These are phyloP conservation scores for Leptoxyphium fumago DNA, from an alignment of 2,329 filamentous ascomycete species.

Conservation along the genomic window DNA sequence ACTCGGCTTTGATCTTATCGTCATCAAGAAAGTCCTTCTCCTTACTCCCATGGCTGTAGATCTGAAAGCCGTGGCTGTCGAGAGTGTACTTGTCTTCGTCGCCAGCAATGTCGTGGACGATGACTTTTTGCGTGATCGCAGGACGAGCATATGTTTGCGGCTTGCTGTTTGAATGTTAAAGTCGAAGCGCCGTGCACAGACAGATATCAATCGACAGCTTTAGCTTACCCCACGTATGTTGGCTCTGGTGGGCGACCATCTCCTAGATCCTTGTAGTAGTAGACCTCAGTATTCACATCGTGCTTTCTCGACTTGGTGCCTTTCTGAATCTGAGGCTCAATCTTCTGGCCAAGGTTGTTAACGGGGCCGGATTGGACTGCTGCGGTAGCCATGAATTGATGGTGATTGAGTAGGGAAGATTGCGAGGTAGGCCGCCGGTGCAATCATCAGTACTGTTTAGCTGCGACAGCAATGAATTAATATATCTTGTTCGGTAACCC, in stretches of 20 bases:
- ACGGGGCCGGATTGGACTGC: constrained; percentile 6
- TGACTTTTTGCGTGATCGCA: constrained; percentile 13
- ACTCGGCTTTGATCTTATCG: constrained; percentile 22
- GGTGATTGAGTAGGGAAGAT: neutral
- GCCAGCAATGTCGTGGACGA: constrained; percentile 31
- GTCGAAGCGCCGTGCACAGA: neutral
- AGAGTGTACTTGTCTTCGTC: constrained; percentile 21
- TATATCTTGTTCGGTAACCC: neutral
- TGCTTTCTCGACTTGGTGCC: constrained; percentile 6
- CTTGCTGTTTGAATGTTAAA: constrained; percentile 4
- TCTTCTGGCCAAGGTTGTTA: constrained; percentile 1
- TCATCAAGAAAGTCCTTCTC: constrained; percentile 26
- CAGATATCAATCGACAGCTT: too few relatives aligned
- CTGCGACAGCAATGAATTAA: neutral
- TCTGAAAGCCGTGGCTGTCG: constrained; percentile 21
- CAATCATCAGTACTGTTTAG: neutral
- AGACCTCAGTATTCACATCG: constrained; percentile 8
- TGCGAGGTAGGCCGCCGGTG: too few relatives aligned
- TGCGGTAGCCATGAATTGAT: constrained; percentile 8
- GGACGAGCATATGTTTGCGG: constrained; percentile 20
- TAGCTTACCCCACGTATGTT: constrained; percentile 2
- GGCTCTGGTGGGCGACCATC: constrained; percentile 11
- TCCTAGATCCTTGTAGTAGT: constrained; percentile 12
- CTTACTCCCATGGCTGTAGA: constrained; percentile 18
- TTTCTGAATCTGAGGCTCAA: too few relatives aligned